Percentiles rank a stretch among this genome's conserved stretches.
Conservation (phyloP, 139 green algal genomes). For the Diplosphaera chodatii region DNA sequence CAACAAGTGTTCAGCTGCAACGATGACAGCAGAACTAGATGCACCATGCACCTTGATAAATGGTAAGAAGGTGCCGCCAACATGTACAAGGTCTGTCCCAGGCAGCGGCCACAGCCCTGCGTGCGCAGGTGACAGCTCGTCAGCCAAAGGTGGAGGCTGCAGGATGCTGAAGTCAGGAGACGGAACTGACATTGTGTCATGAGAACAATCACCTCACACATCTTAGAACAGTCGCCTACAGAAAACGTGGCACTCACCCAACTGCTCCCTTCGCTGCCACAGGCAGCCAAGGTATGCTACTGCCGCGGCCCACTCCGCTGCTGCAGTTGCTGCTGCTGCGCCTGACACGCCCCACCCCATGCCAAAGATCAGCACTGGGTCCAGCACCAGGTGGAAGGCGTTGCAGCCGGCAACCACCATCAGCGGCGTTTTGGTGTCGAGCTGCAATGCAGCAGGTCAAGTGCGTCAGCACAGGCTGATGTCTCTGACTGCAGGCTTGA, state of each 20-base stretch:
- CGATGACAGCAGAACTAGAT: too few relatives aligned
- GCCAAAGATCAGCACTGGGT: constrained; percentile 30
- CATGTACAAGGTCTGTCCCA: not conserved
- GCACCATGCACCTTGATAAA: constrained; percentile 30
- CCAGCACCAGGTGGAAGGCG: constrained; percentile 56
- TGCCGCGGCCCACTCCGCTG: constrained; percentile 47
- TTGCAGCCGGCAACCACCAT: constrained; percentile 53
- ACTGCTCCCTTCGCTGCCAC: constrained; percentile 17
- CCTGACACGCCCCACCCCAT: constrained; percentile 40
- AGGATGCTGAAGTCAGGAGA: too few relatives aligned
- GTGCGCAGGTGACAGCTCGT: not conserved
- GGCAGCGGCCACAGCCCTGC: not conserved
- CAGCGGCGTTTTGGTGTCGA: constrained; percentile 68
- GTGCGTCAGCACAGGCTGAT: too few relatives aligned
- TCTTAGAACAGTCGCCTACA: too few relatives aligned
- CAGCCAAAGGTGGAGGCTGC: too few relatives aligned
- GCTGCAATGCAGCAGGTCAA: not conserved
- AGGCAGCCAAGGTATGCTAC: constrained; percentile 36
- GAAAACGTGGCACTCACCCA: too few relatives aligned
- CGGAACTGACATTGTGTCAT: too few relatives aligned
- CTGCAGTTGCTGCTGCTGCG: constrained; percentile 42
- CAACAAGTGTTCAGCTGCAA: too few relatives aligned
- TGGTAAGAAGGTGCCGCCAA: constrained; percentile 16
- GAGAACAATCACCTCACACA: too few relatives aligned
- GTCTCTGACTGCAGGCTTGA: too few relatives aligned